Evolutionary conservation across 2,329 filamentous ascomycete species (phyloP).

Genomic region (Colletotrichum sp.): DNA sequence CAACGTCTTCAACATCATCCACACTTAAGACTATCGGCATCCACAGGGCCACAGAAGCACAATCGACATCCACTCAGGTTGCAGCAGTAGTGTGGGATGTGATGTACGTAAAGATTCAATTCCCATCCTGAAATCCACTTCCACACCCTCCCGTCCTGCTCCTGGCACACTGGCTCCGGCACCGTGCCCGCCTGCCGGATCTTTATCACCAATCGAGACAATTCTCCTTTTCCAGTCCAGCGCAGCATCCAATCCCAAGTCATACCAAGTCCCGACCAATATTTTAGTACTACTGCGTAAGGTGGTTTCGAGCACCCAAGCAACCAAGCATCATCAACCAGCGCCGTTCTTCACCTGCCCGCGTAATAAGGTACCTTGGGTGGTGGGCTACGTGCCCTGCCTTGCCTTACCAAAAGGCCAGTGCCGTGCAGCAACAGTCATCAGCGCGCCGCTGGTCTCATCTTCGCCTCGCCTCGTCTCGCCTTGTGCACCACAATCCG

Average conservation of each 20-base stretch:
- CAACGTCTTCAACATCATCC: neutral
- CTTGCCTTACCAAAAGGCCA: neutral
- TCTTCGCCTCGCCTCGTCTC: neutral
- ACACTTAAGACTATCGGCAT: neutral
- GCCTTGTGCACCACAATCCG: neutral
- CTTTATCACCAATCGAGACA: constrained; percentile 8
- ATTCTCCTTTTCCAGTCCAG: neutral
- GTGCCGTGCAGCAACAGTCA: neutral
- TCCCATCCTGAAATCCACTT: neutral
- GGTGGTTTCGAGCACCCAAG: neutral
- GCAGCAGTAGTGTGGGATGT: neutral
- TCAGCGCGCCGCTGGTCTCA: neutral
- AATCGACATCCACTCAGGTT: neutral
- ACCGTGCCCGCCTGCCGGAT: constrained; percentile 8
- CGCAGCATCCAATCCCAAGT: neutral
- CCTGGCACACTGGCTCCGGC: neutral
- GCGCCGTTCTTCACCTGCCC: neutral
- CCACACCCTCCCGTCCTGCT: neutral
- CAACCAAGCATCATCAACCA: neutral
- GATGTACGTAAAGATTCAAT: neutral
- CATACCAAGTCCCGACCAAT: neutral
- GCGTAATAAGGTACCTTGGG: too few relatives aligned
- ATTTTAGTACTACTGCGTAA: too few relatives aligned
- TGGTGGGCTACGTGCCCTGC: neutral
- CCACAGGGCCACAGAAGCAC: neutral